Evolutionary conservation across 805 yeast species (phyloP), one percentile per base, ranked within the genome.

Genomic region (Myxozyma nipponensis): DNA sequence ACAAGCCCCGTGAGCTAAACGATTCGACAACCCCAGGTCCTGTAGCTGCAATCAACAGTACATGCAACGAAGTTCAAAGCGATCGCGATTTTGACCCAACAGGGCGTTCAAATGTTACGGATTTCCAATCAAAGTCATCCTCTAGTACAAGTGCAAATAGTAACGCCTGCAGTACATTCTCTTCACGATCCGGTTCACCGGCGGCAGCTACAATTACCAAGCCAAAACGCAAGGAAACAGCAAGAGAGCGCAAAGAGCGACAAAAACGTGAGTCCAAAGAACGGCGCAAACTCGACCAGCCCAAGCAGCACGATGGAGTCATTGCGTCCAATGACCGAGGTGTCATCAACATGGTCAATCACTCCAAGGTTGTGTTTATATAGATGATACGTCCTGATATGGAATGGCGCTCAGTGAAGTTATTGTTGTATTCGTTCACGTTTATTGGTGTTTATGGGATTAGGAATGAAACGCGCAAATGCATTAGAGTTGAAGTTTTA

Each of bases 201-300:
- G 21, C 42, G 23, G 40, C 13, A n/a, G 39, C 30, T 7, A 42
- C 19, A 7, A n/a, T 7, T 15, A 17, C 43, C 25, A 36, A 30
- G 34, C 43, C 55, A 7, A 43, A 40, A 18, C 39, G 52, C n/a
- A 52, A 49, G 37, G 54, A 49, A 23, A 50, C 55, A 5, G 55
- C 58, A 13, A 49, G 59, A 4, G 54, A 55, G 39, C 44, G 57
- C 15, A 55, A 55, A 34, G 59, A 55, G 30, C 54, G 57, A 5
- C 59, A 55, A 35, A 55, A 55, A 40, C 54, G 52, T 15, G 59
- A 55, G 39, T 37, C 57, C 17, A 49, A 44, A 26, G 57, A 48
- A 32, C 50, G 59, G 26, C 42, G 45, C 18, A 43, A 38, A 30
- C 34, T 18, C 9, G 49, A 44, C 18, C 42, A 44, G 13, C 48